Evolutionary conservation across 768 basidiomycete species (phyloP).

Genomic region (Mycena capillaripes): DNA sequence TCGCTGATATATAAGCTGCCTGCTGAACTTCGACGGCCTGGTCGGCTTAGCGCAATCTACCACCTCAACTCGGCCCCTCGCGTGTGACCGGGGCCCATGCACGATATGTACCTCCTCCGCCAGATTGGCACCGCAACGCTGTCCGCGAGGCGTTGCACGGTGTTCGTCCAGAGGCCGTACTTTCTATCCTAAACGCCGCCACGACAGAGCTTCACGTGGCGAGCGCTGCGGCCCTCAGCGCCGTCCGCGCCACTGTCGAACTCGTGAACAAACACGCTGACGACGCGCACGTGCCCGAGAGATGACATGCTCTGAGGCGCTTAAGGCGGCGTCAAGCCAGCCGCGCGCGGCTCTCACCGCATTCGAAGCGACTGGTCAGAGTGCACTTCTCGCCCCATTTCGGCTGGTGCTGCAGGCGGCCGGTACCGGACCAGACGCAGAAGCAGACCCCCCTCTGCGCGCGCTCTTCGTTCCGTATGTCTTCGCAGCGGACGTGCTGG

Average conservation of each 20-base stretch:
- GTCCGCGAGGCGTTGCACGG: slow-evolving; percentile 44
- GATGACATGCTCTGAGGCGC: slow-evolving; percentile 30
- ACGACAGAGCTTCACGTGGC: slow-evolving; percentile 53
- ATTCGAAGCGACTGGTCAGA: slow-evolving; percentile 35
- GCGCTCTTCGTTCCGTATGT: slow-evolving; percentile 66
- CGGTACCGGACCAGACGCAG: slow-evolving; percentile 21
- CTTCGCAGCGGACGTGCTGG: slow-evolving; percentile 61
- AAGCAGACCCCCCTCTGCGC: slow-evolving; percentile 37
- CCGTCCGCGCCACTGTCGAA: slow-evolving; percentile 42
- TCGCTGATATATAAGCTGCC: no score
- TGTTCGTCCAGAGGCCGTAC: slow-evolving; percentile 50
- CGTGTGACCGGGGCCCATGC: no score
- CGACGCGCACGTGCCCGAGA: slow-evolving; percentile 33
- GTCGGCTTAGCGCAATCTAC: no score
- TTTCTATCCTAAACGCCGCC: slow-evolving; percentile 50
- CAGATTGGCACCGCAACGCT: slow-evolving; percentile 33
- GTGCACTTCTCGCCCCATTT: slow-evolving; percentile 60
- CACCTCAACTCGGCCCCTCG: no score
- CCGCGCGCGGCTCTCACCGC: neutral
- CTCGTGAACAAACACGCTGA: slow-evolving; percentile 54
- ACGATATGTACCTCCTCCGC: slow-evolving; percentile 42
- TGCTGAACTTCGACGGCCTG: slow-evolving; percentile 39
- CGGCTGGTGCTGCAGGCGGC: slow-evolving; percentile 48
- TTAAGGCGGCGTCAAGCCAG: slow-evolving; percentile 24
- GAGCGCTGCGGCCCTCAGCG: slow-evolving; percentile 44